Evolutionary conservation across 108 stramenopile genomes (phyloP), one percentile per base, ranked within the genome.

Genomic region (Heterococcus sp.): DNA sequence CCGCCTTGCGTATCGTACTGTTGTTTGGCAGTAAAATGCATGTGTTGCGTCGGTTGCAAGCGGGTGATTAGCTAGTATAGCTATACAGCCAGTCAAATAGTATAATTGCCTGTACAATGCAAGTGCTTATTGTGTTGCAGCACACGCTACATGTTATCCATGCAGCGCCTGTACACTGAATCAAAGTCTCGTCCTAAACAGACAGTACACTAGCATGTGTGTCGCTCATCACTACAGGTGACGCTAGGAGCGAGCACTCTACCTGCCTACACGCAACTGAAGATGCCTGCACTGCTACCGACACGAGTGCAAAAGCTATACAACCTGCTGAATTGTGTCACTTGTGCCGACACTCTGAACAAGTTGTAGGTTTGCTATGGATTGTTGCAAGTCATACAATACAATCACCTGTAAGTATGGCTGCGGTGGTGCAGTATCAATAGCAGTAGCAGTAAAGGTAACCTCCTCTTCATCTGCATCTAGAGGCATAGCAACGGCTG

Each of bases 381-480:
- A n/a, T n/a, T n/a, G n/a, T n/a, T n/a, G n/a, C n/a, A n/a, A n/a
- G n/a, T n/a, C n/a, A n/a, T n/a, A n/a, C n/a, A n/a, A n/a, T n/a
- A n/a, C n/a, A n/a, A n/a, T n/a, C n/a, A n/a, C n/a, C n/a, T 81
- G 79, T 2, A 81, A 72, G 65, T 81, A 81, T 33, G 79, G 79
- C 66, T 81, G 79, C 2, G 79, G 79, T 27, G 69, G 68, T 1
- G 79, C 79, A 30, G 68, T 70, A 31, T 81, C 68, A 0, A 67
- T 28, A 31, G 71, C 70, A 8, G 46, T 21, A 28, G 63, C 67
- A 3, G 79, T 65, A 37, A 82, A 74, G 5, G 67, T 33, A 32
- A 82, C 73, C 67, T 82, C 81, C 81, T 82, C 81, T 26, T 82
- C 81, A 26, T 74, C 73, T 0, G 81, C 81, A 72, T 82, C 81